Evolutionary conservation across 495 filamentous ascomycete genomes (phyloP).

Genomic region (Aspergillus baeticus): DNA sequence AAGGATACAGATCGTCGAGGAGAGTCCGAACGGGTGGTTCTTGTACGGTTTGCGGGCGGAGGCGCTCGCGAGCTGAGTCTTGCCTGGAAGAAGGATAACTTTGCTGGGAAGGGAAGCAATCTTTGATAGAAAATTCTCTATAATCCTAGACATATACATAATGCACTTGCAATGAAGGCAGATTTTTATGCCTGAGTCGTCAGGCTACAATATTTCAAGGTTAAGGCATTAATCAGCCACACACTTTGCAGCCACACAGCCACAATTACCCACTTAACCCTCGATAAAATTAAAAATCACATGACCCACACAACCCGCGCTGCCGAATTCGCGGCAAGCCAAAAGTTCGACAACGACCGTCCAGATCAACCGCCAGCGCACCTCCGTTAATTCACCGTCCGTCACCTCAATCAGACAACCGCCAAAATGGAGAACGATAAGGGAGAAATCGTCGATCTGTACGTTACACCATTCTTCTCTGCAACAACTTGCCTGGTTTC

Average conservation of each 20-base stretch:
- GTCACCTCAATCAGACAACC: constrained; percentile 49
- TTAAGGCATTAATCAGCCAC: too few relatives aligned
- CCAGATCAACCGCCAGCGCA: constrained; percentile 25
- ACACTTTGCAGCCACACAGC: constrained; percentile 13
- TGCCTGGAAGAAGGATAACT: constrained; percentile 49
- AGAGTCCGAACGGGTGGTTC: constrained; percentile 69
- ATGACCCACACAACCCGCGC: constrained; percentile 51
- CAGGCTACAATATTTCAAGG: too few relatives aligned
- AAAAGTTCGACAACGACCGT: constrained; percentile 19
- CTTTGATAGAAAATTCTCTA: constrained; percentile 20
- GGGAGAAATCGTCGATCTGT: constrained; percentile 99
- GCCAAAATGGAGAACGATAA: constrained; percentile 93
- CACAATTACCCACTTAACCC: constrained; percentile 22
- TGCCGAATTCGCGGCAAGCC: constrained; percentile 20
- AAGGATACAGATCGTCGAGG: constrained; percentile 60
- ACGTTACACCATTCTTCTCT: constrained; percentile 34
- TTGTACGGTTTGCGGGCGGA: constrained; percentile 62
- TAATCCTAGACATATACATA: background rate
- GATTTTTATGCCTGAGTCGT: too few relatives aligned
- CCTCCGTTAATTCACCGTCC: constrained; percentile 35
- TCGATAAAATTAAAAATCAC: constrained; percentile 50
- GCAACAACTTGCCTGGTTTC: constrained; percentile 10
- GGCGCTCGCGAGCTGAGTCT: constrained; percentile 56
- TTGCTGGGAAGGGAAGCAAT: constrained; percentile 28
- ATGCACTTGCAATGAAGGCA: background rate